Base-by-base conservation (phyloP, 805 yeast genomes). In the Groenewaldozyma salmanticensis region DNA sequence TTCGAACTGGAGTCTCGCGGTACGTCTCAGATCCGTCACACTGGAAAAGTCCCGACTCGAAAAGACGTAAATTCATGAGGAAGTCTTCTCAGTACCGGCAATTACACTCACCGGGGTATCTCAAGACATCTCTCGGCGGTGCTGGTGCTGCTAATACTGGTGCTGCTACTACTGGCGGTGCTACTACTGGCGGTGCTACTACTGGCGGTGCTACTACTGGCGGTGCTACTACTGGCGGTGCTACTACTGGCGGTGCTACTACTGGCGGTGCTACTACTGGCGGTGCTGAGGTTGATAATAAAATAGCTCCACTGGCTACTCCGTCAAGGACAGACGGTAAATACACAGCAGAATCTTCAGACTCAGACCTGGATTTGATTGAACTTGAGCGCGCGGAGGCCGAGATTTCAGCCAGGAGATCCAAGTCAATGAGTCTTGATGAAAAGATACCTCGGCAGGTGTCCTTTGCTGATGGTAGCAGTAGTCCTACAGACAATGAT, bases 81-180 rank as follows among this genome's bases (percentile, higher is more conserved):
- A 24, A 7, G 7, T 7, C 7, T 9, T 24, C 29, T 24, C 29
- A 24, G 7, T 24, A 9, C 13, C 29, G 29, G 31, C 43, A 38
- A 9, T 31, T 50, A 18, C 49, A 46, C 27, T 43, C 49, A 3
- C 54, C 54, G 13, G 52, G 48, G 17, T 49, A 43, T 31, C 38
- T 50, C 20, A 49, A 43, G 29, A 13, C 29, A 24, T 24, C 29
- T 24, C 29, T 24, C 13, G 13, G 13, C 13, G n/a, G n/a, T n/a
- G n/a, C n/a, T n/a, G n/a, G n/a, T n/a, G n/a, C n/a, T n/a, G n/a
- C n/a, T n/a, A n/a, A n/a, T n/a, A n/a, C n/a, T n/a, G n/a, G n/a
- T n/a, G n/a, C n/a, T n/a, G 29, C 29, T 24, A 13, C 29, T 9
- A 24, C 11, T 9, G 29, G 29, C 13, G 13, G 7, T 24, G 13